These are phyloP conservation scores for Zymoseptoria passerinii DNA, from an alignment of 2,329 filamentous ascomycete genomes.

Conservation along the genomic window DNA sequence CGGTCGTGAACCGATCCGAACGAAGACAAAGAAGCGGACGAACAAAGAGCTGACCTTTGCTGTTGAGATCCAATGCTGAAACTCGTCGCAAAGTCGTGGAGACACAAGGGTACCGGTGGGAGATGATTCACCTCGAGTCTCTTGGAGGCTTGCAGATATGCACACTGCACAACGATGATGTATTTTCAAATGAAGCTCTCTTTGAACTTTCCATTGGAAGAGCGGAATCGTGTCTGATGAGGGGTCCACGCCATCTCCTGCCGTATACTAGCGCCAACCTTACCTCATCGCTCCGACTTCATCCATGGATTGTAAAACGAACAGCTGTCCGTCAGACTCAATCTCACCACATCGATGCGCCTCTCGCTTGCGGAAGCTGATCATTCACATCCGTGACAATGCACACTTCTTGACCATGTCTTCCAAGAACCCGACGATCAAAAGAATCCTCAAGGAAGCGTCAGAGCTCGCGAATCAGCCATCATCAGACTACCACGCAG, in stretches of 20 bases:
- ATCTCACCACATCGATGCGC: not conserved
- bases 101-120: too few species aligned
- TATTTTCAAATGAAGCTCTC: not conserved
- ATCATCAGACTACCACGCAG: constrained; percentile 75
- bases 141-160: not conserved
- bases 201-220: not conserved
- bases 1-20: not conserved
- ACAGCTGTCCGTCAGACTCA: not conserved
- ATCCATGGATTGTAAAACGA: not conserved
- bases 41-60: not conserved
- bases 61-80: not conserved
- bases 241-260: not conserved
- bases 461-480: constrained; percentile 73
- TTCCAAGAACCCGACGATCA: constrained; percentile 73
- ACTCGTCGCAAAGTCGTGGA: not conserved
- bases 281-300: not conserved
- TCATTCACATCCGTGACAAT: not conserved
- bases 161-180: not conserved
- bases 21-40: not conserved
- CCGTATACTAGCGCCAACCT: not conserved
- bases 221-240: not conserved
- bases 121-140: not conserved
- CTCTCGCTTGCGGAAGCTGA: not conserved
- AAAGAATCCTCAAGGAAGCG: constrained; percentile 85
- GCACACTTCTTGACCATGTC: constrained; percentile 39